Evolutionary conservation across 306 rosid species (phyloP), one percentile per base, ranked within the genome.

Genomic region (Phaseolus lunatus): DNA sequence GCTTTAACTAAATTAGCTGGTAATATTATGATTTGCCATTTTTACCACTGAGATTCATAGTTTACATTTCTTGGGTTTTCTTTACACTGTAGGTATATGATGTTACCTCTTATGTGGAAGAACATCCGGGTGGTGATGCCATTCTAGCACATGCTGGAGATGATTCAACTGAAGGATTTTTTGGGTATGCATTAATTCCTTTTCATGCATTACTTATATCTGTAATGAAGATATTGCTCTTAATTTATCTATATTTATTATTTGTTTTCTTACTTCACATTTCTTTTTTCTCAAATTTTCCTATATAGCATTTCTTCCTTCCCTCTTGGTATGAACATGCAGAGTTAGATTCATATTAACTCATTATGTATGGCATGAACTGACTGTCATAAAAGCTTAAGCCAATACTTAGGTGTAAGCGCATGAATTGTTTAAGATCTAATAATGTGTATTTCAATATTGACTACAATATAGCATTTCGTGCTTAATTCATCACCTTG

Each of bases 51-150:
- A n/a, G n/a, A 19, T 53, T n/a, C 49, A 14, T 44, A 56, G 14
- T 19, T 68, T 23, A 2, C 77, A 29, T 22, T 76, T 58, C n/a
- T 72, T 72, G 29, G 61, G 50, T 5, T 68, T n/a, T 73, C 9
- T 23, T 80, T 53, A 69, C 59, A 33, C 44, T 64, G 52, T 64
- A 94, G 98, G 98, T 95, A 29, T 95, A 87, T 71, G 97, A 95
- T 80, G 91, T 95, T 49, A 92, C 97, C 76, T 78, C 98, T 26
- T 92, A 95, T 39, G 97, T 95, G 53, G 98, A 95, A 77, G 98
- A 90, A 82, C 98, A 95, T 84, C 98, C 98, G 2, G 98, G 98
- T 62, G 98, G 98, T 54, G 98, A 95, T 84, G 96, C 98, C 80
- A 95, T 95, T 84, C 84, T 92, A 64, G 80, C 88, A 49, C 97